Percentiles rank a stretch among this genome's conserved stretches.
Conservation (phyloP, 305 asterid species). For the Ajuga reptans region DNA sequence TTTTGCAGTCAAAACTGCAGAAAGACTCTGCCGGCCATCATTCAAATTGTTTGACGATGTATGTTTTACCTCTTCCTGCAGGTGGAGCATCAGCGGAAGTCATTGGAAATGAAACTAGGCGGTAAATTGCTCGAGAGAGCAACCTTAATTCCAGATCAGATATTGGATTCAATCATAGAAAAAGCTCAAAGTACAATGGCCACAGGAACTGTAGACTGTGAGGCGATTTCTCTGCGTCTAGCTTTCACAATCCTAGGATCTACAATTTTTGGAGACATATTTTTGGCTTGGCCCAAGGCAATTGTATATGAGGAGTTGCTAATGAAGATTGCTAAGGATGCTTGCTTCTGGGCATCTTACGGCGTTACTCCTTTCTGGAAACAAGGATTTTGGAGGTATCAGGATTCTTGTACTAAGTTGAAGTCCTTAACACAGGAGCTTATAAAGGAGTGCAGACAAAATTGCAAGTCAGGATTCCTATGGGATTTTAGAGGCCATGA, state of each 20-base stretch:
- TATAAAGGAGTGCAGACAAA: slow-evolving; percentile 26
- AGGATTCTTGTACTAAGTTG: slow-evolving; percentile 30
- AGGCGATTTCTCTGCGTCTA: slow-evolving; percentile 32
- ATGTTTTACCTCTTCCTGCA: slow-evolving; percentile 9
- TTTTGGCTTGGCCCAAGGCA: slow-evolving; percentile 39
- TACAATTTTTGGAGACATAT: slow-evolving; percentile 36
- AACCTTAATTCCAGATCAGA: slow-evolving; percentile 24
- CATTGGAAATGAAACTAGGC: slow-evolving; percentile 31
- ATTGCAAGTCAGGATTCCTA: slow-evolving; percentile 22
- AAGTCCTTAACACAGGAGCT: slow-evolving; percentile 39
- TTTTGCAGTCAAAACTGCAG: not conserved
- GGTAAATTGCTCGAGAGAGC: slow-evolving; percentile 31
- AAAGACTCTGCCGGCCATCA: not conserved
- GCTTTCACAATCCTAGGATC: slow-evolving; percentile 35
- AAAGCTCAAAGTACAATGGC: slow-evolving; percentile 21
- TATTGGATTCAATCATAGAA: slow-evolving; percentile 27
- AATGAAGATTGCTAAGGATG: slow-evolving; percentile 37
- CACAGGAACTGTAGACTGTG: slow-evolving; percentile 30
- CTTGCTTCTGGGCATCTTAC: slow-evolving; percentile 38
- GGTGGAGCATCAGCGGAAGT: slow-evolving; percentile 36
- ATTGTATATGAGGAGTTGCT: slow-evolving; percentile 33
- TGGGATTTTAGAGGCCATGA: slow-evolving; percentile 23
- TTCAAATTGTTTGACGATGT: not conserved
- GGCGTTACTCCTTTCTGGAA: slow-evolving; percentile 39
- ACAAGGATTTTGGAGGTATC: slow-evolving; percentile 33